A percentile compares a stretch with the other conserved stretches of the same genome.
These are phyloP conservation scores for Pseudozyma sp. DNA, from an alignment of 1,284 basidiomycete genomes.

Conservation along the genomic window DNA sequence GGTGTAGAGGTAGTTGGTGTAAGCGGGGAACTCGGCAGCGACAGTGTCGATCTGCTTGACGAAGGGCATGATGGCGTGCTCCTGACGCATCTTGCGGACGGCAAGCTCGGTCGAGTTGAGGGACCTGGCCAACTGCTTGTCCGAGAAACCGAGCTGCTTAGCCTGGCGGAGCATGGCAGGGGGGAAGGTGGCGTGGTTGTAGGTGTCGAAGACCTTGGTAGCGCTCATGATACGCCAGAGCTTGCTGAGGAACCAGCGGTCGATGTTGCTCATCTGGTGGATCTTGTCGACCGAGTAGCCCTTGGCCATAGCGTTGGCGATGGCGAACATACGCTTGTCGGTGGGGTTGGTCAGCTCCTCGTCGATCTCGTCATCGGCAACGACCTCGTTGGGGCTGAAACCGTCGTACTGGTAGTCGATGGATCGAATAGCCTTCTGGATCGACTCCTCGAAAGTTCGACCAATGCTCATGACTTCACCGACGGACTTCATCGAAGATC, in stretches of 20 bases:
- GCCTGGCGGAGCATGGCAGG: slow-evolving; percentile 80
- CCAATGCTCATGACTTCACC: slow-evolving; percentile 99
- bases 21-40: slow-evolving; percentile 97
- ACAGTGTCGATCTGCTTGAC: slow-evolving; percentile 99
- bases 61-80: slow-evolving; percentile 85
- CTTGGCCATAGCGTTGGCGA: slow-evolving; percentile 85
- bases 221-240: slow-evolving; percentile 73
- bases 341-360: slow-evolving; percentile 88
- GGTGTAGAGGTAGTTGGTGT: slow-evolving; percentile 98
- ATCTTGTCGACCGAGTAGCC: slow-evolving; percentile 96
- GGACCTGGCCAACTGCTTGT: slow-evolving; percentile 84
- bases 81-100: slow-evolving; percentile 85
- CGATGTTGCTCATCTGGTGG: slow-evolving; percentile 96
- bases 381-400: slow-evolving; percentile 87
- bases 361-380: slow-evolving; percentile 78
- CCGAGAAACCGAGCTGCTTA: slow-evolving; percentile 96
- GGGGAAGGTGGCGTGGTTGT: slow-evolving; percentile 78
- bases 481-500: slow-evolving; percentile 85
- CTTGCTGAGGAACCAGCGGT: slow-evolving; percentile 96
- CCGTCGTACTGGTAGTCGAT: slow-evolving; percentile 95
- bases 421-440: slow-evolving; percentile 96
- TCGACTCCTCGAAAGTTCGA: slow-evolving; percentile 95
- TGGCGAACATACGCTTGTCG: slow-evolving; percentile 91
- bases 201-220: slow-evolving; percentile 72
- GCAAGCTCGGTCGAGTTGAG: slow-evolving; percentile 89